Conservation (phyloP, 768 basidiomycete genomes). For the Kwoniella europaea region DNA sequence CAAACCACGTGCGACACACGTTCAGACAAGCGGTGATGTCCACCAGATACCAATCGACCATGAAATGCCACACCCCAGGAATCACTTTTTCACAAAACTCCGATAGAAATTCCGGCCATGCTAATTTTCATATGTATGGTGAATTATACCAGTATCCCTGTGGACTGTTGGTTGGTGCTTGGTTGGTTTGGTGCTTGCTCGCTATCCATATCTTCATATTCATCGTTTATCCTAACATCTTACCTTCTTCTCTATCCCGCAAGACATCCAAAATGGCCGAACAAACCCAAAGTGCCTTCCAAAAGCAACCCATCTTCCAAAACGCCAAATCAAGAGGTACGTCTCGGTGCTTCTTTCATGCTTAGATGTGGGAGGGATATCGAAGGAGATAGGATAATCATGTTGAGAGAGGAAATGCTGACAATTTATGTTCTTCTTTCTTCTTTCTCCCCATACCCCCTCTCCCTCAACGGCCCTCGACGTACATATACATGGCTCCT, state of each 20-base stretch:
- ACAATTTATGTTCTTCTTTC: constrained; percentile 15
- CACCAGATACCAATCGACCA: neutral
- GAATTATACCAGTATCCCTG: too few species aligned
- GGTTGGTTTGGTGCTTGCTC: neutral
- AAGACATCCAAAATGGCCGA: constrained; percentile 57
- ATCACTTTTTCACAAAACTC: neutral
- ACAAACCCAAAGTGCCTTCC: constrained; percentile 95
- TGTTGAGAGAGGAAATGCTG: constrained; percentile 19
- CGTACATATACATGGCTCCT: too few species aligned
- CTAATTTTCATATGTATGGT: neutral
- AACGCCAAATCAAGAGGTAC: constrained; percentile 90
- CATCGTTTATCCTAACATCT: too few species aligned
- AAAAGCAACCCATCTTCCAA: constrained; percentile 98
- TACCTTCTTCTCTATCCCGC: constrained; percentile 22
- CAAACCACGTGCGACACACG: neutral
- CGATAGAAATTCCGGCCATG: neutral
- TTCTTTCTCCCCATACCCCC: neutral
- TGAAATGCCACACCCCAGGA: too few species aligned
- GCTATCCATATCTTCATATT: constrained; percentile 3
- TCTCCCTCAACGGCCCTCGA: neutral
- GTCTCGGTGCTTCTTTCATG: constrained; percentile 56
- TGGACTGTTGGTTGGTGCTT: neutral
- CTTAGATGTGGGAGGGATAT: neutral
- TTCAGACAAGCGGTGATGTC: too few species aligned
- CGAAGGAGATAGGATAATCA: neutral